Evolutionary conservation across 192 early-diverging fungal genomes (phyloP), one percentile per base, ranked within the genome.

Genomic region (Hyaloraphidium curvatum): DNA sequence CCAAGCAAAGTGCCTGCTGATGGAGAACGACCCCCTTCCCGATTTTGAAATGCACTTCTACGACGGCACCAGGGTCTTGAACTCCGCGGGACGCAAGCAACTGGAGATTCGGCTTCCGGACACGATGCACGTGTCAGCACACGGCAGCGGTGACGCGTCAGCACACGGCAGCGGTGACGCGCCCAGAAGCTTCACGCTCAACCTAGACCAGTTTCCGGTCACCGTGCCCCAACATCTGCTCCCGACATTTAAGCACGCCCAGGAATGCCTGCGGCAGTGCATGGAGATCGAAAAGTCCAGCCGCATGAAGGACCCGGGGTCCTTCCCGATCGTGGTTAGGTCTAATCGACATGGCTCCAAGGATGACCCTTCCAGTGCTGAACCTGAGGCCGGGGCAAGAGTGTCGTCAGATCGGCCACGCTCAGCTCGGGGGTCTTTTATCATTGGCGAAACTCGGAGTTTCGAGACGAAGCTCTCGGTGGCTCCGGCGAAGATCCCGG

Each of bases 1-100:
- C 16, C 84, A 85, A 63, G 84, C 80, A 0, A 69, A 73, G 29
- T 82, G 75, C 50, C 43, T 62, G 19, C 50, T 82, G 48, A 83
- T 80, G 70, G 82, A 83, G 39, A 82, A 85, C 48, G 53, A 41
- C 17, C 80, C 81, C 3, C 52, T 58, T 17, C 65, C 74, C 7
- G 70, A 74, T 23, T 83, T 83, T 59, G 63, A 72, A 51, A 68
- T 84, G 40, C 19, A 55, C 1, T 83, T 82, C 39, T 77, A 80
- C 65, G 79, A 76, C 61, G 72, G 79, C 14, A 69, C 75, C 50
- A 67, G 59, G 39, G 66, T 79, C 2, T 66, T 63, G 14, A 52
- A 70, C 14, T 64, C 67, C 1, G 59, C 57, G 1, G 30, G 50
- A n/a, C 50, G 48, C 3, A 52, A 53, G 1, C 55, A 41, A 19